Base-by-base conservation (phyloP, 2,329 filamentous ascomycete species). In the Mariannaea elegans region DNA sequence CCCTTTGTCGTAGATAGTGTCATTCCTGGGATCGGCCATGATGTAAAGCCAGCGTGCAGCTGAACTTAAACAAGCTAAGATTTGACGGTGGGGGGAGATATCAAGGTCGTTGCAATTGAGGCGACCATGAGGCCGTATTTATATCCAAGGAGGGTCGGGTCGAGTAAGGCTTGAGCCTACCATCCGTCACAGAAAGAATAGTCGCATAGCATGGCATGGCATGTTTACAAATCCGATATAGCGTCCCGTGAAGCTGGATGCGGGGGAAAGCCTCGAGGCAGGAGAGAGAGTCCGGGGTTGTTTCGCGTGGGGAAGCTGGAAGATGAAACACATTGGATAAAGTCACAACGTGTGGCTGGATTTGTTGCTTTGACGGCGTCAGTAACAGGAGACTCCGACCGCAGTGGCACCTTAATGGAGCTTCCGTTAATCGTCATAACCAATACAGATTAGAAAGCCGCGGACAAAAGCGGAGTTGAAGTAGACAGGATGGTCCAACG, bases 11-110 rank as follows among this genome's bases (percentile, higher is more conserved):
- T 50, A 51, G 4, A 24, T 34, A 36, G 50, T 27, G 18, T 58
- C 19, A 41, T 23, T 42, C 16, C 60, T 58, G 7, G 61, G 24
- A 13, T 66, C 62, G 8, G 72, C 62, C 73, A 75, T 75, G 34
- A 21, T 59, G 42, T n/a, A 3, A 12, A 32, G 34, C n/a, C 16
- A 36, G 19, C 23, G 14, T 5, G 29, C 16, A 4, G 29, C 47
- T 13, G 38, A 2, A 8, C 24, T 14, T 31, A 12, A 9, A 14
- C 12, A 41, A 13, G 18, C 12, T 27, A 18, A n/a, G 18, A 39
- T 39, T 7, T 12, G 41, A 53, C 19, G 13, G 16, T 21, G 14
- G 13, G 24, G 38, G n/a, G 12, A 13, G 16, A 29, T 36, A 29
- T 39, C 24, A n/a, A 14, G 29, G 31, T 29, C 18, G 5, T 38